phyloP scores from a whole-genome alignment of 768 basidiomycete species.

The Kwoniella bestiolae region DNA sequence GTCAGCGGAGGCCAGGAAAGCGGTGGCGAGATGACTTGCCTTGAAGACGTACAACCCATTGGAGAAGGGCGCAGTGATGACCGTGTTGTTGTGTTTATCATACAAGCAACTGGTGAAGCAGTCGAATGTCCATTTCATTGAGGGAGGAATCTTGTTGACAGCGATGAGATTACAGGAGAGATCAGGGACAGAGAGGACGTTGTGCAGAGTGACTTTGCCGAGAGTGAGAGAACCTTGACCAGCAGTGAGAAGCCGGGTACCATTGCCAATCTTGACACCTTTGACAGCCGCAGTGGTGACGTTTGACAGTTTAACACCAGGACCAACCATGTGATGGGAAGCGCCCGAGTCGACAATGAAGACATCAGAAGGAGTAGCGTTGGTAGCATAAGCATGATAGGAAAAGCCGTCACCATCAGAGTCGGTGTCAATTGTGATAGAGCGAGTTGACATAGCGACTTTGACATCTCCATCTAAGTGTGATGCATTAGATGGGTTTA shows the following conservation, averaged over 20 bases:
- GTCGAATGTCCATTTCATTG: conserved; percentile 5
- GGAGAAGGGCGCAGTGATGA: neutral
- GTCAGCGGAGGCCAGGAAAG: conserved; percentile 5
- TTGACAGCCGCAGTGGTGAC: neutral
- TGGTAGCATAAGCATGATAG: neutral
- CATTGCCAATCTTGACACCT: conserved; percentile 14
- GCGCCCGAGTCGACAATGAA: conserved; percentile 27
- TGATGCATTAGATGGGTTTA: too few species aligned
- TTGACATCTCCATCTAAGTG: too few species aligned
- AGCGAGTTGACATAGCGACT: too few species aligned
- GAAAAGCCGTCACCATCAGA: too few species aligned
- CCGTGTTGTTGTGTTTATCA: neutral
- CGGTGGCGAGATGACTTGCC: conserved; percentile 8
- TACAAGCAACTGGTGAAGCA: neutral
- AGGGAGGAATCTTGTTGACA: conserved; percentile 3
- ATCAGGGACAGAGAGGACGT: conserved; percentile 11
- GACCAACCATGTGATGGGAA: conserved; percentile 23
- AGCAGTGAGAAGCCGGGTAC: neutral
- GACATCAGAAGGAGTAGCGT: neutral
- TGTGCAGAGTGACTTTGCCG: neutral
- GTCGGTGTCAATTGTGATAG: too few species aligned
- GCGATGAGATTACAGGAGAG: conserved; percentile 6
- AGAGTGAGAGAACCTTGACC: neutral
- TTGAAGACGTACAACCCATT: conserved; percentile 5
- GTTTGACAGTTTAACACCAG: neutral